Conservation (phyloP, 805 yeast genomes). For the Zygotorulaspora sp. region DNA sequence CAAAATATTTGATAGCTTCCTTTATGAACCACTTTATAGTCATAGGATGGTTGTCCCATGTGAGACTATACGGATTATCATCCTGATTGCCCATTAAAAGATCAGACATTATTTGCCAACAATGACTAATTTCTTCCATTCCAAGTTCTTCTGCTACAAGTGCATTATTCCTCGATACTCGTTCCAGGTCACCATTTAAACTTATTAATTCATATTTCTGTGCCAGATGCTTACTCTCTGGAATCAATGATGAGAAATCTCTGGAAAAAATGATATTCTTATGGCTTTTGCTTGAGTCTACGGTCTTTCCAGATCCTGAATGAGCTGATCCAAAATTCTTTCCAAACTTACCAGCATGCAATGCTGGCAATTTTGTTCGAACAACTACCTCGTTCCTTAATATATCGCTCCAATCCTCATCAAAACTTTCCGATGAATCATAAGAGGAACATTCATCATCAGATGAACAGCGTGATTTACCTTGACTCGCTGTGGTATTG, state of each 20-base stretch:
- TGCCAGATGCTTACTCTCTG: slow-evolving; percentile 69
- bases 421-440: slow-evolving; percentile 52
- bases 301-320: slow-evolving; percentile 25
- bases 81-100: slow-evolving; percentile 31
- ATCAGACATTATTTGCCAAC: slow-evolving; percentile 61
- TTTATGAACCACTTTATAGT: slow-evolving; percentile 65
- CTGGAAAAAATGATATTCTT: slow-evolving; percentile 57
- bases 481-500: slow-evolving; percentile 6
- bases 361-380: slow-evolving; percentile 50
- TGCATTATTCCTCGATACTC: slow-evolving; percentile 65
- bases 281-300: slow-evolving; percentile 28
- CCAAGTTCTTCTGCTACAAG: slow-evolving; percentile 63
- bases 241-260: slow-evolving; percentile 67
- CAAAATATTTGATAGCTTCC: slow-evolving; percentile 61
- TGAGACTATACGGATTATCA: slow-evolving; percentile 37
- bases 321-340: slow-evolving; percentile 26
- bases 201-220: slow-evolving; percentile 61
- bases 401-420: slow-evolving; percentile 66
- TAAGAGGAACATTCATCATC: slow-evolving; percentile 26
- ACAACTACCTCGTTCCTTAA: slow-evolving; percentile 49
- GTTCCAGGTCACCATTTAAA: slow-evolving; percentile 47
- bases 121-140: slow-evolving; percentile 57
- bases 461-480: slow-evolving; percentile 23
- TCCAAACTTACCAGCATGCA: slow-evolving; percentile 28
- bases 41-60: slow-evolving; percentile 80